phyloP scores from a whole-genome alignment of 179 eudicot species.

The Camellia oleifera region DNA sequence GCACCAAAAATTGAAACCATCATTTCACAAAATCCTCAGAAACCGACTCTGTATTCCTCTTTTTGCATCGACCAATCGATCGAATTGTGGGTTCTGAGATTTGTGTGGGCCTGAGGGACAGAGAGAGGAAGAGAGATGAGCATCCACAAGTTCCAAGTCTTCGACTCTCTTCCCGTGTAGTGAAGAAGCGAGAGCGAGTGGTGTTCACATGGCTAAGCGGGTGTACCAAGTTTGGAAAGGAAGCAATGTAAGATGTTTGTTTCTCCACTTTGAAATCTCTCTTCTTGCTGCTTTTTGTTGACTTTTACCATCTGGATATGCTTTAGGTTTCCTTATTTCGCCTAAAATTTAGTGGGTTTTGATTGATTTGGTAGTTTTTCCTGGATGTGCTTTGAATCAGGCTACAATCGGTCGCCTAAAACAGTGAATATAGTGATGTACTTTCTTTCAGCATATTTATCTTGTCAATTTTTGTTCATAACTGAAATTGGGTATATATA shows the following conservation, averaged over 20 bases:
- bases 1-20: neutral
- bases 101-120: neutral
- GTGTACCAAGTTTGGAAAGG: slow-evolving; percentile 21
- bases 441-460: neutral
- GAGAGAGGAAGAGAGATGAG: neutral
- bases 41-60: neutral
- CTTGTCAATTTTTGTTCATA: neutral
- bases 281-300: neutral
- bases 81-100: neutral
- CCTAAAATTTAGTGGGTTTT: slow-evolving; percentile 11
- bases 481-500: neutral
- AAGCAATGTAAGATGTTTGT: slow-evolving; percentile 33
- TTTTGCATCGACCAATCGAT: neutral
- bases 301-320: slow-evolving; percentile 17
- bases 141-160: slow-evolving; percentile 14
- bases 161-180: slow-evolving; percentile 21
- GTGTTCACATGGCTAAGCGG: slow-evolving; percentile 8
- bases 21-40: neutral
- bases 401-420: neutral
- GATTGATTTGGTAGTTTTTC: neutral
- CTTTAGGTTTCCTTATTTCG: neutral
- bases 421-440: neutral
- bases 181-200: neutral
- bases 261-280: neutral
- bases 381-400: neutral